Percentiles rank a stretch among this genome's conserved stretches.
Conservation (phyloP, 2,329 filamentous ascomycete species). For the Juglanconis oblonga region DNA sequence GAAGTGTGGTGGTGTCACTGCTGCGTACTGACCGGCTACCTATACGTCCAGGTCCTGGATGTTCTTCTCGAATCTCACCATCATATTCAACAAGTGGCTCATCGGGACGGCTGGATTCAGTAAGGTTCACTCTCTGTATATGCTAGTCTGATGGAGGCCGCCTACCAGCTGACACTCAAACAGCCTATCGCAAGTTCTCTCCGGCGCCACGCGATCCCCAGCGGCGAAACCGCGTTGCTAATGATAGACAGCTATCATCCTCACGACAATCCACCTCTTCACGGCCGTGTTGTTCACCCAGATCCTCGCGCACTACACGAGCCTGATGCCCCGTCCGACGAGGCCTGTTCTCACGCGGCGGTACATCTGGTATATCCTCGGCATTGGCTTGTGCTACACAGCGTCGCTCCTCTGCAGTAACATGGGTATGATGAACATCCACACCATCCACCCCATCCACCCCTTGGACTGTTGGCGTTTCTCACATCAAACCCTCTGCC, state of each 20-base stretch:
- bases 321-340: not conserved
- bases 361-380: not conserved
- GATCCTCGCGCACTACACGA: not conserved
- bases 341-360: not conserved
- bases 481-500: not conserved
- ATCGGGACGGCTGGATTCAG: constrained; percentile 71
- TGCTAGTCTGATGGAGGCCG: not conserved
- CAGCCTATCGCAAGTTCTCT: not conserved
- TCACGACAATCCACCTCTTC: not conserved
- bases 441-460: not conserved
- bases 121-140: constrained; percentile 41
- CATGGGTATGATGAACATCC: not conserved
- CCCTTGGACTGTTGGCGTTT: no score
- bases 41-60: constrained; percentile 65
- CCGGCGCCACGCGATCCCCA: not conserved
- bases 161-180: not conserved
- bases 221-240: not conserved
- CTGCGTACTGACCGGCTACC: not conserved
- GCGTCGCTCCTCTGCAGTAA: not conserved
- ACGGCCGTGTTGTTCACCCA: not conserved
- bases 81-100: constrained; percentile 91
- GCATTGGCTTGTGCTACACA: not conserved
- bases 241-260: not conserved
- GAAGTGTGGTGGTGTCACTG: not conserved
- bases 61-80: constrained; percentile 77